Conservation (phyloP, 192 early-diverging fungal genomes). For the Backusella luteola region DNA sequence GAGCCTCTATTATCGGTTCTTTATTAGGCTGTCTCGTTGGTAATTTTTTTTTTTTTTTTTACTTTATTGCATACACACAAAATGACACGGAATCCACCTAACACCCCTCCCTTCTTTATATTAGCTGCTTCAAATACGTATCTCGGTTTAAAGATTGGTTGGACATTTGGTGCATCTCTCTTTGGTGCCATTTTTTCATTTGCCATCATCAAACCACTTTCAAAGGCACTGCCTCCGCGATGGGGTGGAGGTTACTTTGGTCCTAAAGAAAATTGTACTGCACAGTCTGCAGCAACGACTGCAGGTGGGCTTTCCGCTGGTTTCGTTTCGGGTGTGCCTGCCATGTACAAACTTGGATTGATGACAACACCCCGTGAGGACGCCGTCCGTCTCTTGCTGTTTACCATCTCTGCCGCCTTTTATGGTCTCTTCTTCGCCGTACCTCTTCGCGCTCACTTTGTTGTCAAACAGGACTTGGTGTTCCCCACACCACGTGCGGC, state of each 20-base stretch:
- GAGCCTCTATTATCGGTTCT: slow-evolving; percentile 56
- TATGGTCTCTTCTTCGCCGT: slow-evolving; percentile 73
- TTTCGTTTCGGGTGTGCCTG: slow-evolving; percentile 65
- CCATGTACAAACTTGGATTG: slow-evolving; percentile 64
- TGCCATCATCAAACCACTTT: slow-evolving; percentile 57
- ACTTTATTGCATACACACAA: background rate
- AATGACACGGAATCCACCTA: background rate
- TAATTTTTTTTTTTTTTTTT: slow-evolving; percentile 1
- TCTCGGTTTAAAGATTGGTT: slow-evolving; percentile 63
- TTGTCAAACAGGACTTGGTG: slow-evolving; percentile 62
- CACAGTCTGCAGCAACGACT: slow-evolving; percentile 68
- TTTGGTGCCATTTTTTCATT: slow-evolving; percentile 58
- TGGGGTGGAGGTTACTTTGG: slow-evolving; percentile 59
- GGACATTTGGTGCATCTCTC: slow-evolving; percentile 54
- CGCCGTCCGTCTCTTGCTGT: slow-evolving; percentile 48
- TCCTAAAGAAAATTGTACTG: slow-evolving; percentile 64
- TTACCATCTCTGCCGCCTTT: slow-evolving; percentile 56
- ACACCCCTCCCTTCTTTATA: background rate
- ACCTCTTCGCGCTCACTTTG: slow-evolving; percentile 61
- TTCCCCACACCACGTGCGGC: slow-evolving; percentile 68
- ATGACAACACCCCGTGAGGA: slow-evolving; percentile 52
- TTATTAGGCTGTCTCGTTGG: slow-evolving; percentile 58
- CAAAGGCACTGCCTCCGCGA: slow-evolving; percentile 25
- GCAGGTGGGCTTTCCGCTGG: slow-evolving; percentile 62
- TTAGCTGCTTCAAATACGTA: slow-evolving; percentile 66